phyloP scores from a whole-genome alignment of 2,329 filamentous ascomycete species.

The Corynespora cassiicola region DNA sequence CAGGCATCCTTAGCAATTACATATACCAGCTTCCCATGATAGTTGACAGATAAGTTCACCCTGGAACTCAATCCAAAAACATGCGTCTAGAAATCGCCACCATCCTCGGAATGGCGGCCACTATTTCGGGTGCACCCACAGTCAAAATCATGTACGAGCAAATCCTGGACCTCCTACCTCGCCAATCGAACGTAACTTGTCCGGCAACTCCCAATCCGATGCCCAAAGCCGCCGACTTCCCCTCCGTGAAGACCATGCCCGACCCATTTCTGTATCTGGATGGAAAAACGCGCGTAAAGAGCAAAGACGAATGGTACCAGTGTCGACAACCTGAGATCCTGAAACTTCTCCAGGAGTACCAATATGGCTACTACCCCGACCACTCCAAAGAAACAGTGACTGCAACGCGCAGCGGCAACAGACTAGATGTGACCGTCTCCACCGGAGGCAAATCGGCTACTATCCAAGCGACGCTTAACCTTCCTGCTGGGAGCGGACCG shows the following conservation, averaged over 20 bases:
- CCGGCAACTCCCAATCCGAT: slow-evolving; percentile 31
- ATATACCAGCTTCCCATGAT: too few relatives aligned
- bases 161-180: slow-evolving; percentile 19
- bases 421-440: slow-evolving; percentile 51
- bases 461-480: slow-evolving; percentile 52
- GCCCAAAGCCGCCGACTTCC: slow-evolving; percentile 29
- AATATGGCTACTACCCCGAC: slow-evolving; percentile 60
- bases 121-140: slow-evolving; percentile 15
- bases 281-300: slow-evolving; percentile 51
- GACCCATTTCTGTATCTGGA: slow-evolving; percentile 56
- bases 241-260: slow-evolving; percentile 43
- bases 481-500: slow-evolving; percentile 52
- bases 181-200: slow-evolving; percentile 31
- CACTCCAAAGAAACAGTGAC: slow-evolving; percentile 55
- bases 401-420: slow-evolving; percentile 55
- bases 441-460: slow-evolving; percentile 52
- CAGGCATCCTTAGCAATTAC: too few relatives aligned
- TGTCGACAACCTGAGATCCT: slow-evolving; percentile 60
- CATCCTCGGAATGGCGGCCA: slow-evolving; percentile 10
- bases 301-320: slow-evolving; percentile 56
- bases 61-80: too few relatives aligned
- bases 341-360: slow-evolving; percentile 58
- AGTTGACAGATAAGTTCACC: too few relatives aligned
- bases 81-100: slow-evolving; percentile 19
- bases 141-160: slow-evolving; percentile 3